phyloP scores from a whole-genome alignment of 2,329 filamentous ascomycete species.

The Pleurostoma richardsiae region DNA sequence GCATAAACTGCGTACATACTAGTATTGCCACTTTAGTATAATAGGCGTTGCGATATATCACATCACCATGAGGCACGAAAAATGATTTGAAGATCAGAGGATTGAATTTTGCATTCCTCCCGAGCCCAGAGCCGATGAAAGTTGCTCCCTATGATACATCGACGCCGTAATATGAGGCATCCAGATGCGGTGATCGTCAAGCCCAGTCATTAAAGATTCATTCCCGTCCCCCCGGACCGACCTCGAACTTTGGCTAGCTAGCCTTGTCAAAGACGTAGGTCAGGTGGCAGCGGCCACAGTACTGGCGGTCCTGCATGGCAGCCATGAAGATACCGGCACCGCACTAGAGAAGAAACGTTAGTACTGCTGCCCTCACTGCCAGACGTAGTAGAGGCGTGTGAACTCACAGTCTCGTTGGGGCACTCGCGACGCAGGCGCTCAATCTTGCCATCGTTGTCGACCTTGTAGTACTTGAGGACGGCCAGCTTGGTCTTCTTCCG shows the following conservation, averaged over 20 bases:
- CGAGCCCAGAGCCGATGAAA: slow-evolving; percentile 16
- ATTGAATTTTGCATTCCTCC: slow-evolving; percentile 19
- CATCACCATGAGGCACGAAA: not conserved
- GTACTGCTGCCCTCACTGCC: not conserved
- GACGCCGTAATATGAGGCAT: slow-evolving; percentile 23
- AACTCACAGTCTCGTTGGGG: slow-evolving; percentile 78
- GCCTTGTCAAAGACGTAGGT: slow-evolving; percentile 70
- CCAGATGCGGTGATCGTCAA: slow-evolving; percentile 10
- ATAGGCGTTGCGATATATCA: not conserved
- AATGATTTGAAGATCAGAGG: slow-evolving; percentile 3
- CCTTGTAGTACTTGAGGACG: slow-evolving; percentile 99
- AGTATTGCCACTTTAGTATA: not conserved
- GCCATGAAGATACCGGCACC: slow-evolving; percentile 99
- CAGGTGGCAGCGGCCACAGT: slow-evolving; percentile 75
- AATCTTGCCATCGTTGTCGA: slow-evolving; percentile 99
- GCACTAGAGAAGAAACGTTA: slow-evolving; percentile 55
- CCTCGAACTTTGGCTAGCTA: slow-evolving; percentile 30
- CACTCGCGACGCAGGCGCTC: slow-evolving; percentile 98
- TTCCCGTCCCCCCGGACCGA: slow-evolving; percentile 9
- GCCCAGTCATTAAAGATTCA: slow-evolving; percentile 16
- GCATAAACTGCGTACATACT: not conserved
- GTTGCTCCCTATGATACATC: slow-evolving; percentile 23
- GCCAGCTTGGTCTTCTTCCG: slow-evolving; percentile 99
- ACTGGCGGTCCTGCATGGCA: slow-evolving; percentile 99
- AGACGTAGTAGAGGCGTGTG: not conserved